Base-by-base conservation (phyloP, 345 rosid genomes). In the Camelina hispida region DNA sequence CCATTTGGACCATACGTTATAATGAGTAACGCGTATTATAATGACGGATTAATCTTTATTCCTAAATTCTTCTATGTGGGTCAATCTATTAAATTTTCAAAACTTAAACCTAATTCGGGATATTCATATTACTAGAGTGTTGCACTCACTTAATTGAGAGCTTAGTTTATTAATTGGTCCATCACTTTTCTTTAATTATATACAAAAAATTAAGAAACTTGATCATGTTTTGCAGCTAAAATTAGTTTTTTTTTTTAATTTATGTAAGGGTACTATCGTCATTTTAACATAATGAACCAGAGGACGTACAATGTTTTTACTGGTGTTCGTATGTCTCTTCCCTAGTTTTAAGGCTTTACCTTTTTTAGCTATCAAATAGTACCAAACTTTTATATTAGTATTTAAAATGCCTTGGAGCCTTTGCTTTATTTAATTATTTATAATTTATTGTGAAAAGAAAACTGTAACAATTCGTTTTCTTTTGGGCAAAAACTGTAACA, bases 331-430 rank as follows among this genome's bases (percentile, higher is more conserved):
- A 17, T 46, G 55, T 78, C 77, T 60, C 72, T 72, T 53, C 81
- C 77, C 69, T 65, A 72, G 73, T 66, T 78, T 78, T 68, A 78
- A 65, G 81, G 81, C 77, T 78, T 78, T 78, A 35, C 57, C 47
- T 60, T 40, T 48, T 58, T n/a, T 16, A 6, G 44, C 38, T 10
- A 43, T 61, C 56, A 30, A 50, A 60, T 68, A 60, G n/a, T n/a
- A n/a, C n/a, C 68, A 32, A 75, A 75, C 59, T 18, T 46, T 32
- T 48, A n/a, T 56, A 56, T 18, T 59, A 7, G 4, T 74, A 74
- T 54, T 64, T 32, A 54, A 54, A 73, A 73, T 54, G 14, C 8
- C 6, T 5, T 30, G 20, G 69, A 52, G 69, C 76, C 59, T 52
- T 3, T 17, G 35, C 62, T 64, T 28, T 28, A 32, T 15, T 34